These are phyloP conservation scores for Annulohypoxylon nitens DNA, from an alignment of 495 filamentous ascomycete genomes.

Conservation along the genomic window DNA sequence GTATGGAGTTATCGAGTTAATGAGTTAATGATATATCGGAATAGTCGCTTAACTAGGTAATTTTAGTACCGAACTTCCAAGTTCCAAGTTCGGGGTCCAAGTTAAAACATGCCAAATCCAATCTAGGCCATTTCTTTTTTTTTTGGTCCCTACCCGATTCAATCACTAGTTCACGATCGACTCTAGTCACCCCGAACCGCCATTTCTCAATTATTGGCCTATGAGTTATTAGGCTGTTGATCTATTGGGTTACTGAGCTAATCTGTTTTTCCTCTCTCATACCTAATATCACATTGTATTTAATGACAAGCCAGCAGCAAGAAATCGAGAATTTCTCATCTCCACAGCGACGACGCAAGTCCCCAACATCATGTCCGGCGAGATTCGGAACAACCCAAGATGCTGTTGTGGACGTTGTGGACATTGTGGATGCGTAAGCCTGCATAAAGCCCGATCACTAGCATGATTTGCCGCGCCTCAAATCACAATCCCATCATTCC, in stretches of 20 bases:
- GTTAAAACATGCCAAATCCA: slow-evolving; percentile 15
- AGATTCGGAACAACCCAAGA: slow-evolving; percentile 23
- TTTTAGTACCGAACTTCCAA: slow-evolving; percentile 15
- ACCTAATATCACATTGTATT: not conserved
- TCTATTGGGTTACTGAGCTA: slow-evolving; percentile 2
- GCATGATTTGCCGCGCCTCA: slow-evolving; percentile 16
- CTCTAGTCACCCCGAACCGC: not conserved
- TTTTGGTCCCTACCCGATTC: slow-evolving; percentile 6
- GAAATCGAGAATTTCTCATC: slow-evolving; percentile 10
- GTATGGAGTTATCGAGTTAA: slow-evolving; percentile 32
- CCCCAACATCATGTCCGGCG: slow-evolving; percentile 48
- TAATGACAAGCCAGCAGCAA: not conserved
- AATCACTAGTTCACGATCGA: slow-evolving; percentile 6
- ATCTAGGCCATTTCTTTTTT: slow-evolving; percentile 13
- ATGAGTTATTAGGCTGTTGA: not conserved
- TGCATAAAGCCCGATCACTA: slow-evolving; percentile 38
- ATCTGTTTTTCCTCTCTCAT: not conserved
- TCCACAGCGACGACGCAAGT: slow-evolving; percentile 33
- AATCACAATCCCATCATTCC: slow-evolving; percentile 12
- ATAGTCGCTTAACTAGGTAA: slow-evolving; percentile 17
- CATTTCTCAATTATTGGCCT: slow-evolving; percentile 2
- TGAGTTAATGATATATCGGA: slow-evolving; percentile 27
- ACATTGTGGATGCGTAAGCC: slow-evolving; percentile 30
- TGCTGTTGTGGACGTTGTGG: not conserved
- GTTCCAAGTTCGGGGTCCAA: slow-evolving; percentile 5